Evolutionary conservation across 2,329 filamentous ascomycete species (phyloP), one percentile per base, ranked within the genome.

Genomic region (Colletotrichum agaves): DNA sequence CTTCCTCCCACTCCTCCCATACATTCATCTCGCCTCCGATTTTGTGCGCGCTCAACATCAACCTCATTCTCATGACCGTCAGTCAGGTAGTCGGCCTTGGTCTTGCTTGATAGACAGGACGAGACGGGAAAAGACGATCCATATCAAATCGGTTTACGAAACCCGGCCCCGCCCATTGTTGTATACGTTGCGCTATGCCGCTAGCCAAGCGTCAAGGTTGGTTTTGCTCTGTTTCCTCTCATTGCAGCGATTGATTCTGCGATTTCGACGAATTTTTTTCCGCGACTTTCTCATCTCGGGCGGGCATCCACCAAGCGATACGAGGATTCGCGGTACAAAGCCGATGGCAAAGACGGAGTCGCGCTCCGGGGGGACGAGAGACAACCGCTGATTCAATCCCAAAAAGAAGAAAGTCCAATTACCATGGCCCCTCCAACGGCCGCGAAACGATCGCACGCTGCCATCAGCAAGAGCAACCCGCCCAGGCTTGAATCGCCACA

Each of bases 371-470:
- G 61, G 53, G 56, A 46, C 39, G 44, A 55, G 31, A 67, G 46
- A 64, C 52, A 49, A 6, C 17, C 60, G 64, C 64, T 64, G 53
- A 67, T 63, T 57, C 49, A 53, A 56, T 15, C 39, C 33, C n/a
- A 50, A 52, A 52, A 59, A 64, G 61, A 64, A 63, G 60, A 37
- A 66, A 66, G 33, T 31, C 33, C 49, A 33, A 21, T 41, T 37
- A 55, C 55, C 46, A 67, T 67, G 64, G 61, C 64, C 47, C 64
- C 64, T 64, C 61, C 64, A 59, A 59, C 61, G 19, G 64, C 61
- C 46, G 64, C 61, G 53, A 67, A 67, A 59, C 61, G 64, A 58
- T 27, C 61, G 41, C 60, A 67, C 46, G 64, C 64, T 21, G 64
- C 64, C 31, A 37, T 67, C 44, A 53, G 61, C 33, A 67, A 47